Evolutionary conservation across 1,139 yeast species (phyloP), one percentile per base, ranked within the genome.

Genomic region (Nakaseomyces kungkrabaensis): DNA sequence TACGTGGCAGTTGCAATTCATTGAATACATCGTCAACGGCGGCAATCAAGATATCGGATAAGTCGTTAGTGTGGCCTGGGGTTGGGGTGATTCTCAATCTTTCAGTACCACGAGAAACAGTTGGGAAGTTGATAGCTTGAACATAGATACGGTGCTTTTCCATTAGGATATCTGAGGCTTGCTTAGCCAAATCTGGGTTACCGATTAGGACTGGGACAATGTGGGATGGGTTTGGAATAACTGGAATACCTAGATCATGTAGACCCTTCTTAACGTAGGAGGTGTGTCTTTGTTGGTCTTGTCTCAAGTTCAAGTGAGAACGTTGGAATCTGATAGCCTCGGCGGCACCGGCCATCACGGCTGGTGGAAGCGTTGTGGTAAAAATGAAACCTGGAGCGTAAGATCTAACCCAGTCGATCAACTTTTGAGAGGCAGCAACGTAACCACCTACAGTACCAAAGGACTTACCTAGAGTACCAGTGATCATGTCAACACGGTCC

Each of bases 361-460:
- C 82, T 17, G 99, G 99, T 46, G 99, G 99, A 56, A 92, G 78
- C 38, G 96, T 75, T 10, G 98, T 92, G 56, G 98, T 92, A 72
- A 92, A 92, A 62, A 92, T 92, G 69, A 92, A 92, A 11, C 98
- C 98, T 47, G 97, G 97, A 36, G 98, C 95, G 63, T 81, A 88
- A 4, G 97, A 89, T 71, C 99, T 82, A 59, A 92, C 74, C 96
- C 96, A 90, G 72, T 92, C 99, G 60, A 90, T 79, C 68, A 90
- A 75, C 58, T 77, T 76, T 48, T 83, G 78, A 48, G 86, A 84
- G 44, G 95, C 97, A 51, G 98, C 96, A 58, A 92, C 82, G 68
- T 92, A 92, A 52, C 99, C 99, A 62, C 99, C 99, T 55, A 92
- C 97, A 50, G 90, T 79, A 63, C 97, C 99, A 62, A 81, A 92